Evolutionary conservation across 1,139 yeast genomes (phyloP).

Genomic region (Geotrichum bryndzae): DNA sequence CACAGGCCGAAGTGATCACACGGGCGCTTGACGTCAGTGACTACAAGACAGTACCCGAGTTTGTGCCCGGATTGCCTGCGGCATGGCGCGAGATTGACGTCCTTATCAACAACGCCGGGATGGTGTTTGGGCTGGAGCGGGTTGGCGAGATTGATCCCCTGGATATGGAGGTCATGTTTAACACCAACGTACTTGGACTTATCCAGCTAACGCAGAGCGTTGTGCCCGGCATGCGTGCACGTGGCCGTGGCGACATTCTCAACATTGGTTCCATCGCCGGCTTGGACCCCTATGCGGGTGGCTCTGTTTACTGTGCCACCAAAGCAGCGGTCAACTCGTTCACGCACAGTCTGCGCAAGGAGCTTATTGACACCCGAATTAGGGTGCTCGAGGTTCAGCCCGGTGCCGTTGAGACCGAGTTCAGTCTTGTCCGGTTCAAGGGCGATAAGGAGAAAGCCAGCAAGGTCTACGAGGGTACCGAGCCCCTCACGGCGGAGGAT

Average conservation of each 20-base stretch:
- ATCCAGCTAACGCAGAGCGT: conserved; percentile 60
- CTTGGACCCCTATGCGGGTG: conserved; percentile 76
- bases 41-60: conserved; percentile 40
- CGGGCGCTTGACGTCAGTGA: conserved; percentile 56
- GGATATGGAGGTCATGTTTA: conserved; percentile 59
- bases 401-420: conserved; percentile 84
- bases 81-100: conserved; percentile 41
- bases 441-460: conserved; percentile 67
- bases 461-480: conserved; percentile 63
- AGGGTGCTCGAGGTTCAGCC: conserved; percentile 82
- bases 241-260: conserved; percentile 67
- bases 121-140: conserved; percentile 60
- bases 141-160: conserved; percentile 52
- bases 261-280: conserved; percentile 87
- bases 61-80: conserved; percentile 38
- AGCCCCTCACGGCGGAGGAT: conserved; percentile 69
- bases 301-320: conserved; percentile 82
- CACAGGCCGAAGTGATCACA: conserved; percentile 39
- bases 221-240: conserved; percentile 44
- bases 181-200: conserved; percentile 68
- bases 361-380: conserved; percentile 62
- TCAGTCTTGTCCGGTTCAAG: conserved; percentile 65
- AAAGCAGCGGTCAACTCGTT: conserved; percentile 77
- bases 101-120: conserved; percentile 75
- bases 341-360: conserved; percentile 70